Conservation (phyloP, 148 eudicot genomes). For the Cornus suecica region DNA sequence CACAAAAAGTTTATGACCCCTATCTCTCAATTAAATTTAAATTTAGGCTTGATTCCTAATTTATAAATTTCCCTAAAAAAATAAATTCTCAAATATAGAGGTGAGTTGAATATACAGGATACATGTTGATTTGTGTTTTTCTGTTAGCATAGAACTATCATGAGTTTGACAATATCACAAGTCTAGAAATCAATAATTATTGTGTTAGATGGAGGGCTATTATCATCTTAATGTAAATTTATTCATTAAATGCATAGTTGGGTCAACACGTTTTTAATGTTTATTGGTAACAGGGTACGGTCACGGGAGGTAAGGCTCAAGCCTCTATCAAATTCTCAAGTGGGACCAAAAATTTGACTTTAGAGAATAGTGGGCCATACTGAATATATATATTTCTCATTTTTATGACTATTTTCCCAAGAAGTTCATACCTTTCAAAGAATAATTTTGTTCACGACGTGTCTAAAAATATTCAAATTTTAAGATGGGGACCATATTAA, state of each 20-base stretch:
- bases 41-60: too few relatives aligned
- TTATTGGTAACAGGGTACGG: background rate
- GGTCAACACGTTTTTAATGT: background rate
- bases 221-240: background rate
- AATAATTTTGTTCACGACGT: background rate
- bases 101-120: too few relatives aligned
- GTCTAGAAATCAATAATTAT: conserved; percentile 4
- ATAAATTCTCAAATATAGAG: too few relatives aligned
- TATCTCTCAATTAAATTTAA: too few relatives aligned
- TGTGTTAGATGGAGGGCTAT: conserved; percentile 5
- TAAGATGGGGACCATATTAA: too few relatives aligned
- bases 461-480: too few relatives aligned
- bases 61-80: background rate
- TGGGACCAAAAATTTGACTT: background rate
- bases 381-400: too few relatives aligned
- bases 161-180: background rate
- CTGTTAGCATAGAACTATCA: background rate
- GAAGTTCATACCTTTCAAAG: background rate
- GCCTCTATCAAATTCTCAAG: too few relatives aligned
- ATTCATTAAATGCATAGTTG: background rate
- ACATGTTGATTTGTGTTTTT: too few relatives aligned
- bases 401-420: background rate
- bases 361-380: background rate
- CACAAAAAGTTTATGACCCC: too few relatives aligned
- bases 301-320: background rate